phyloP scores from a whole-genome alignment of 352 stramenopile genomes.

The Peronospora belbahrii region DNA sequence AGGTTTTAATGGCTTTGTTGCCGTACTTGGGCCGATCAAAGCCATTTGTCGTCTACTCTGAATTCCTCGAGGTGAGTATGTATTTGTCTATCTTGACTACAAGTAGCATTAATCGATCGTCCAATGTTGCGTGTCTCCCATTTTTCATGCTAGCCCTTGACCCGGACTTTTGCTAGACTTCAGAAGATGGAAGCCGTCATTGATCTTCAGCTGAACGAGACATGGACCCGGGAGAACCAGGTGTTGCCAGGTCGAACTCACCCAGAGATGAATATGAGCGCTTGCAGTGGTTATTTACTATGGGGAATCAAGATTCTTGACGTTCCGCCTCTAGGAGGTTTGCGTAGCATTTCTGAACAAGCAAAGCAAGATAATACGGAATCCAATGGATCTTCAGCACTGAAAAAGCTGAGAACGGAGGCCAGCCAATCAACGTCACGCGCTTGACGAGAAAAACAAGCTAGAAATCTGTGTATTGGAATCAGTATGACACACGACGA shows the following conservation, averaged over 20 bases:
- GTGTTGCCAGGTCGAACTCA: slow-evolving; percentile 90
- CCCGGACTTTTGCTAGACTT: slow-evolving; percentile 83
- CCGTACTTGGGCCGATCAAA: slow-evolving; percentile 87
- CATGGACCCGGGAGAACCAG: slow-evolving; percentile 94
- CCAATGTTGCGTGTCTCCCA: neutral
- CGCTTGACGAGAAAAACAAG: neutral
- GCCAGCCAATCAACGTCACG: slow-evolving; percentile 1
- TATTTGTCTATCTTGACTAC: neutral
- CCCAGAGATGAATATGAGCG: slow-evolving; percentile 95
- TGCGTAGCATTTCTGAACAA: neutral
- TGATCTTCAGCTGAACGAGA: slow-evolving; percentile 92
- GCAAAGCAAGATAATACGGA: neutral
- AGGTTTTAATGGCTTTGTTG: slow-evolving; percentile 80
- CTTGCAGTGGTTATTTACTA: slow-evolving; percentile 92
- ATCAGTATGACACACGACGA: too few relatives aligned
- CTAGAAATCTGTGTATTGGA: neutral
- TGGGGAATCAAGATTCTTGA: slow-evolving; percentile 88
- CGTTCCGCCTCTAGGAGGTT: slow-evolving; percentile 8
- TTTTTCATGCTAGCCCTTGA: slow-evolving; percentile 59
- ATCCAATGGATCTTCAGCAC: neutral
- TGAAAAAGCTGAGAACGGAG: slow-evolving; percentile 24
- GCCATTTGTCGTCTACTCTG: slow-evolving; percentile 94
- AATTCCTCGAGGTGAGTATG: slow-evolving; percentile 78
- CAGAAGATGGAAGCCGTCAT: slow-evolving; percentile 88
- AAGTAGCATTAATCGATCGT: neutral